Evolutionary conservation across 306 rosid genomes (phyloP).

Genomic region (Vigna angularis): DNA sequence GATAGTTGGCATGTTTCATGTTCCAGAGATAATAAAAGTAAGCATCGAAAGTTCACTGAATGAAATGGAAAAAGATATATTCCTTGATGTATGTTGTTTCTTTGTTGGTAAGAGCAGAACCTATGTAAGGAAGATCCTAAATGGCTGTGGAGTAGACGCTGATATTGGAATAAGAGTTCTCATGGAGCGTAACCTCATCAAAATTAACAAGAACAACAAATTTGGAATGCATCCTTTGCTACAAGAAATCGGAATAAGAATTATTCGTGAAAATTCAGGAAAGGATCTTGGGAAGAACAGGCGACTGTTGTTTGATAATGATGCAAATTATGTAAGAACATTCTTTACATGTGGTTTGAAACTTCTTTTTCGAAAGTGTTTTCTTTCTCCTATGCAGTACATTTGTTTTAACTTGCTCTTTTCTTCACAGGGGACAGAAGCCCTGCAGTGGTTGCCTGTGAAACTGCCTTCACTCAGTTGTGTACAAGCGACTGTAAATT

Average conservation of each 20-base stretch:
- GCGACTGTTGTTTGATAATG: background rate
- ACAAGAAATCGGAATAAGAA: conserved; percentile 44
- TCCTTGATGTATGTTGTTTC: conserved; percentile 49
- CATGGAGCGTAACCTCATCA: conserved; percentile 33
- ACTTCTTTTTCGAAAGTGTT: background rate
- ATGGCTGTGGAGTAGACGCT: conserved; percentile 43
- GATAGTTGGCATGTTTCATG: no score
- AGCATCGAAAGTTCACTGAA: no score
- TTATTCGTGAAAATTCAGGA: conserved; percentile 13
- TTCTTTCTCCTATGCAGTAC: background rate
- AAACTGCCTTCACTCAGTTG: no score
- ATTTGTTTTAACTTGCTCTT: background rate
- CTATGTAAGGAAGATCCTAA: conserved; percentile 17
- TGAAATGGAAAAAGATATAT: conserved; percentile 23
- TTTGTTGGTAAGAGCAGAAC: conserved; percentile 38
- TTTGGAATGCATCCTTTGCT: conserved; percentile 28
- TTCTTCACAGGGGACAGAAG: background rate
- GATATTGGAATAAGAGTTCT: conserved; percentile 41
- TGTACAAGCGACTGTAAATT: no score
- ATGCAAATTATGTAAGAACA: background rate
- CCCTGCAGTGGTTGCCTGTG: no score
- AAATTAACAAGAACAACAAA: conserved; percentile 13
- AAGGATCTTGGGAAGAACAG: background rate
- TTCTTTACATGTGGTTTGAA: no score
- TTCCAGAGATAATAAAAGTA: no score